Conservation (phyloP, 1,284 basidiomycete species). For the Coniferiporia weirii region DNA sequence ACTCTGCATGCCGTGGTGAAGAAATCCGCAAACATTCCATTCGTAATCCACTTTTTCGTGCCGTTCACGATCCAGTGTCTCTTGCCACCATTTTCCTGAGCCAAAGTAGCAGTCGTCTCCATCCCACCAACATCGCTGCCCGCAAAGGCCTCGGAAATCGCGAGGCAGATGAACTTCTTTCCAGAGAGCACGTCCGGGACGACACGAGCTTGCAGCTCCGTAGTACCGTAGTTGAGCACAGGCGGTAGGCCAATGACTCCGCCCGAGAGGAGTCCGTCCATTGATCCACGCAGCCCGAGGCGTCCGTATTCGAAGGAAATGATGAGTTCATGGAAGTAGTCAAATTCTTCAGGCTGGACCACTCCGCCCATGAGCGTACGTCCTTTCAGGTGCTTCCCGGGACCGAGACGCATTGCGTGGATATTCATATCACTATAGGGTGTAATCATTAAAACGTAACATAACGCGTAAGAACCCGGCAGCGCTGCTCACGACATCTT, state of each 20-base stretch:
- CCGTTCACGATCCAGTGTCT: constrained; percentile 84
- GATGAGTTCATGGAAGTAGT: constrained; percentile 80
- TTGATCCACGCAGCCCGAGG: constrained; percentile 78
- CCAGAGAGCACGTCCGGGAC: constrained; percentile 65
- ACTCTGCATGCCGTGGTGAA: constrained; percentile 77
- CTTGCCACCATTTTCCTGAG: constrained; percentile 55
- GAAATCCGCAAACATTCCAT: constrained; percentile 76
- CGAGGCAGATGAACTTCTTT: constrained; percentile 74
- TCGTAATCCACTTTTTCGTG: constrained; percentile 96
- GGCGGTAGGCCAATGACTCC: constrained; percentile 83
- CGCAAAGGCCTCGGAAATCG: constrained; percentile 79
- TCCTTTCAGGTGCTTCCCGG: constrained; percentile 86
- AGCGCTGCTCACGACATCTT: constrained; percentile 52
- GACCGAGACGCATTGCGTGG: constrained; percentile 91
- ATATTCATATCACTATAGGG: constrained; percentile 60
- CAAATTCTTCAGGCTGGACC: constrained; percentile 86
- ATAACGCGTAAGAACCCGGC: not conserved
- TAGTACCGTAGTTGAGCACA: constrained; percentile 80
- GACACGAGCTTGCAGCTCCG: constrained; percentile 69
- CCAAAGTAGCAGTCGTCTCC: constrained; percentile 75
- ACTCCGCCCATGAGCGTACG: constrained; percentile 76
- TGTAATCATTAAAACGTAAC: constrained; percentile 1
- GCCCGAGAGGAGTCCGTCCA: constrained; percentile 78
- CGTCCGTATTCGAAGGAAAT: constrained; percentile 85
- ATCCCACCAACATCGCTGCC: constrained; percentile 89